Percentiles rank a stretch among this genome's conserved stretches.
These are phyloP conservation scores for Ceratocystis diversiconidia DNA, from an alignment of 2,329 filamentous ascomycete species.

Conservation along the genomic window DNA sequence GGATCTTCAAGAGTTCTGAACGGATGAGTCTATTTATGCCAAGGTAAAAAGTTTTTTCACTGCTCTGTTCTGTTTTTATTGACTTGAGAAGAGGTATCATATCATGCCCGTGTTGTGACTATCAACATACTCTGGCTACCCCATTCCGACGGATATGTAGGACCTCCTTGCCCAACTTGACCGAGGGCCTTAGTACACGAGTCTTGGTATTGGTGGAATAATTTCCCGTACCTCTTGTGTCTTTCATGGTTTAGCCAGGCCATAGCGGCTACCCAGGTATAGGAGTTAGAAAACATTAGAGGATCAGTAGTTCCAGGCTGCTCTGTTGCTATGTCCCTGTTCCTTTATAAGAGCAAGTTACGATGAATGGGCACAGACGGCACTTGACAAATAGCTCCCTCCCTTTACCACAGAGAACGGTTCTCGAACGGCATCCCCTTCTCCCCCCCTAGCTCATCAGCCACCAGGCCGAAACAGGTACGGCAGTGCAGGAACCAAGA, in stretches of 20 bases:
- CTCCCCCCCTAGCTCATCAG: background rate
- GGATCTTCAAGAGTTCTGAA: background rate
- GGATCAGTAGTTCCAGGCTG: background rate
- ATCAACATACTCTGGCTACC: background rate
- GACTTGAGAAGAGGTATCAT: background rate
- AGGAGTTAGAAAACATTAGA: background rate
- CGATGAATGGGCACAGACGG: conserved; percentile 2
- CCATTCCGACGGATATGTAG: background rate
- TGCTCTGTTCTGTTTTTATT: background rate
- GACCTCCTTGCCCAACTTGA: background rate
- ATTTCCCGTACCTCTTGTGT: background rate
- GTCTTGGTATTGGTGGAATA: background rate
- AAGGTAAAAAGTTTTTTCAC: too few species aligned
- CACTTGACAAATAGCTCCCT: background rate
- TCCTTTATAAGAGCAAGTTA: background rate
- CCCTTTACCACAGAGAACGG: background rate
- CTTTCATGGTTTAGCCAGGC: background rate
- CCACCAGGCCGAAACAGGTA: background rate
- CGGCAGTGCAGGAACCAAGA: background rate
- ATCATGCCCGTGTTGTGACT: background rate
- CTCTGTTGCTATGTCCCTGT: background rate
- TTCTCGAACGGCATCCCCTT: background rate
- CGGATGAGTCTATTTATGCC: background rate
- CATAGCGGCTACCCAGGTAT: background rate
- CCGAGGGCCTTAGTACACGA: background rate